A percentile compares a stretch with the other conserved stretches of the same genome.
Conservation (phyloP, 441 rosid genomes). For the Erodium texanum region DNA sequence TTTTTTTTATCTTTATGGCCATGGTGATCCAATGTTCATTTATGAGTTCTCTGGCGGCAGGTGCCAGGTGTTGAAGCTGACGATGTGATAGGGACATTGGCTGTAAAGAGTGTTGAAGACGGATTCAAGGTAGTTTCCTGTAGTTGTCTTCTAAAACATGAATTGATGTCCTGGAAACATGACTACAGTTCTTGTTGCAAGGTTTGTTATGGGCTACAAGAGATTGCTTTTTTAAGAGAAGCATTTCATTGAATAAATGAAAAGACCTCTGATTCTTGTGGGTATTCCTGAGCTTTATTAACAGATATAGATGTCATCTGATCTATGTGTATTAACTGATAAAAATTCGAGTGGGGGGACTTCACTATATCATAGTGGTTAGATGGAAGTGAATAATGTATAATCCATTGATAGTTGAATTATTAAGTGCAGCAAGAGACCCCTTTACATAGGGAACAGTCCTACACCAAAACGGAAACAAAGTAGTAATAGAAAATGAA, state of each 20-base stretch:
- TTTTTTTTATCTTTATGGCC: conserved; percentile 14
- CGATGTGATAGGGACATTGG: conserved; percentile 95
- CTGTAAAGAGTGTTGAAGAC: conserved; percentile 61
- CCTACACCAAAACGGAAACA: no score
- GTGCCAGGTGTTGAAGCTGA: conserved; percentile 99
- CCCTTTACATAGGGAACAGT: no score
- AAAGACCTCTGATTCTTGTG: not conserved
- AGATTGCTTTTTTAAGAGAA: not conserved
- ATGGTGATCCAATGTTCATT: conserved; percentile 18
- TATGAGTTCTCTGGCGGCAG: conserved; percentile 33
- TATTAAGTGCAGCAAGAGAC: no score
- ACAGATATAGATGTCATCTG: not conserved
- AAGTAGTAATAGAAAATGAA: no score
- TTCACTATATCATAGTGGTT: not conserved
- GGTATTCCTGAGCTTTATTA: not conserved
- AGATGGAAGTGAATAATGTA: no score
- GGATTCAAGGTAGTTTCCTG: conserved; percentile 60
- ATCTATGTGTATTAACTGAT: not conserved
- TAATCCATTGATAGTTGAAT: no score
- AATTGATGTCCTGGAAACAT: not conserved
- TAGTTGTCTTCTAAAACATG: conserved; percentile 6
- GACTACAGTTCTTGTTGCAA: not conserved
- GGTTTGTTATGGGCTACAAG: not conserved
- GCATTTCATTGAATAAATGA: not conserved
- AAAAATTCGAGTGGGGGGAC: not conserved